A percentile compares a stretch with the other conserved stretches of the same genome.
These are phyloP conservation scores for Termitomyces sp. DNA, from an alignment of 768 basidiomycete genomes.

Conservation along the genomic window DNA sequence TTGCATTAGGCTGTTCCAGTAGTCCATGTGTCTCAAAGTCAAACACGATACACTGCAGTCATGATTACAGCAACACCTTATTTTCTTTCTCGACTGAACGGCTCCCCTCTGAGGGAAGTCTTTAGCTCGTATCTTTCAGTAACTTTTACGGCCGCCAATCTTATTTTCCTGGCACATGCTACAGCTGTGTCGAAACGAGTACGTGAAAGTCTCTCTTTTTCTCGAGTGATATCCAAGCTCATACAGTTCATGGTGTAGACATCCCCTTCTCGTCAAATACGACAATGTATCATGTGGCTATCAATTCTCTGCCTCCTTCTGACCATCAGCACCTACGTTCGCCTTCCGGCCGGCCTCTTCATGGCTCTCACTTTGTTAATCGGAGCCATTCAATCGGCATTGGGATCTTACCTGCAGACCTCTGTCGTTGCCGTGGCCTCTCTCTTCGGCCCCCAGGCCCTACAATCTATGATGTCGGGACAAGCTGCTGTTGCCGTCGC, in stretches of 20 bases:
- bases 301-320: constrained; percentile 55
- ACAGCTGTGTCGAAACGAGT: constrained; percentile 69
- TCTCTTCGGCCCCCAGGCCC: constrained; percentile 68
- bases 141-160: constrained; percentile 59
- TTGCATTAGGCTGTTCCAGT: not conserved
- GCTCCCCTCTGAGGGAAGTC: constrained; percentile 51
- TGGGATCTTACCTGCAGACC: constrained; percentile 75
- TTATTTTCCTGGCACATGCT: constrained; percentile 71
- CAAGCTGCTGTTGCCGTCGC: constrained; percentile 85
- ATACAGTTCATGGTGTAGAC: constrained; percentile 37
- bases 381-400: constrained; percentile 55
- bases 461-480: constrained; percentile 80
- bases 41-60: constrained; percentile 38
- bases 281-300: constrained; percentile 45
- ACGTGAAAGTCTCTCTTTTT: constrained; percentile 17
- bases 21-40: not conserved
- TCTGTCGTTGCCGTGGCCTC: constrained; percentile 77
- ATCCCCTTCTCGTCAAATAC: constrained; percentile 55
- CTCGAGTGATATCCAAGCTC: not conserved
- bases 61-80: constrained; percentile 85
- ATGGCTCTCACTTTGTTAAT: constrained; percentile 66
- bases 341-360: constrained; percentile 53
- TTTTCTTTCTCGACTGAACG: constrained; percentile 66
- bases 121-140: constrained; percentile 68
- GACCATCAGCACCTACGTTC: constrained; percentile 63